Evolutionary conservation across 176 grass and related monocot genomes (phyloP), one percentile per base, ranked within the genome.

Genomic region (Bolboschoenus planiculmis): DNA sequence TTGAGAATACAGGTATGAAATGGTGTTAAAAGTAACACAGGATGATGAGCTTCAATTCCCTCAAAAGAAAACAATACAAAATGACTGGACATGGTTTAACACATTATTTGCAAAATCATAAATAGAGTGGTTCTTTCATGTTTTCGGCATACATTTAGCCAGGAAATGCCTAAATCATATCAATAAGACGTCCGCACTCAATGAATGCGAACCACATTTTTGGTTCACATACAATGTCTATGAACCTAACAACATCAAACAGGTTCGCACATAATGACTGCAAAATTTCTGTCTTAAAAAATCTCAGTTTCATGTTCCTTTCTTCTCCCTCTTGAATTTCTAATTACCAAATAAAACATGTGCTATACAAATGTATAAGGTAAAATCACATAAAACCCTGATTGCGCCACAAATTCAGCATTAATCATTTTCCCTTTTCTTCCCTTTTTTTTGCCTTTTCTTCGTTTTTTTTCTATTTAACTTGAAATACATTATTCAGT

Each of bases 1-100:
- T 44, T 81, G 57, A 86, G 30, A 84, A 29, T 21, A 48, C 43
- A 75, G 43, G 26, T 75, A 42, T 29, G 26, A 74, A 2, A 70
- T 29, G 10, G 26, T 1, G 15, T 68, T 37, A 68, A 23, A 26
- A 23, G 3, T 11, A 24, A 74, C 39, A 46, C 23, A 48, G 21
- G 39, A 74, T 29, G 68, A 47, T 48, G 42, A 24, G 10, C 47
- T 74, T 29, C 10, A 74, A 21, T 23, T 74, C n/a, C 4, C 24
- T 27, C 39, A 47, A 48, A 9, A 8, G 30, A 39, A 10, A 87
- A 88, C 18, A 2, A 10, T 42, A 47, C 2, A 46, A 27, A 27
- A 10, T 74, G 4, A 47, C 39, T 72, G 35, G 37, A 37, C 10
- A 74, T 74, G 70, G n/a, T 71, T 43, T 24, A 71, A 70, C 37